phyloP scores from a whole-genome alignment of 306 rosid genomes.

The Comarum palustre region DNA sequence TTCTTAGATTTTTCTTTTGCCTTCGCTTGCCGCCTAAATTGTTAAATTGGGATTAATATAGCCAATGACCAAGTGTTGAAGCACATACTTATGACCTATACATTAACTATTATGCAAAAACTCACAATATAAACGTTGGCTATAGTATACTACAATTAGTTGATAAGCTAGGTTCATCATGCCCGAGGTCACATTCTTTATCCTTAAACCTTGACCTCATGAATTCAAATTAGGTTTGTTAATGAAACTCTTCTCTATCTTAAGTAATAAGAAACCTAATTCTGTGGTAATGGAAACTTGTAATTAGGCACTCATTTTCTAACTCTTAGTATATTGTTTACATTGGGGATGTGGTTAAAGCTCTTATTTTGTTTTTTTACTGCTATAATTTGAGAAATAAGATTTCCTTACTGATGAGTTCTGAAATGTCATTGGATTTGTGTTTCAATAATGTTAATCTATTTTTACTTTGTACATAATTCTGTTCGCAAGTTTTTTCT shows the following conservation, averaged over 20 bases:
- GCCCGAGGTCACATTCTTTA: background rate
- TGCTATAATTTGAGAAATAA: background rate
- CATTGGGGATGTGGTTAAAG: background rate
- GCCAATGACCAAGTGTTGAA: background rate
- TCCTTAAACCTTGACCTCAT: background rate
- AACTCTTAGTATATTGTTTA: background rate
- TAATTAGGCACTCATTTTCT: background rate
- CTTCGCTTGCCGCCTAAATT: background rate
- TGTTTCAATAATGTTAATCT: background rate
- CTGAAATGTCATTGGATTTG: background rate
- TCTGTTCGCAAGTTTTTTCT: background rate
- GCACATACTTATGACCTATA: background rate
- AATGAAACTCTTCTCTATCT: background rate
- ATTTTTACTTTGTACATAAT: background rate
- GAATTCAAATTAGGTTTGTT: background rate
- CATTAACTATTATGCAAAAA: background rate
- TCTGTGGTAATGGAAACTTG: background rate
- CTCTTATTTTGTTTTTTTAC: background rate
- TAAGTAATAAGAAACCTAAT: background rate
- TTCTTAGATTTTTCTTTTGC: background rate
- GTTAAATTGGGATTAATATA: background rate
- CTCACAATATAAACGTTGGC: slow-evolving; percentile 1
- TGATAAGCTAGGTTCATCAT: background rate
- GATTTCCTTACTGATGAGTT: background rate
- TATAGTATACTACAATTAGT: background rate